Percentiles rank a stretch among this genome's conserved stretches.
phyloP scores from a whole-genome alignment of 495 filamentous ascomycete genomes.

The Bombardia bombarda region DNA sequence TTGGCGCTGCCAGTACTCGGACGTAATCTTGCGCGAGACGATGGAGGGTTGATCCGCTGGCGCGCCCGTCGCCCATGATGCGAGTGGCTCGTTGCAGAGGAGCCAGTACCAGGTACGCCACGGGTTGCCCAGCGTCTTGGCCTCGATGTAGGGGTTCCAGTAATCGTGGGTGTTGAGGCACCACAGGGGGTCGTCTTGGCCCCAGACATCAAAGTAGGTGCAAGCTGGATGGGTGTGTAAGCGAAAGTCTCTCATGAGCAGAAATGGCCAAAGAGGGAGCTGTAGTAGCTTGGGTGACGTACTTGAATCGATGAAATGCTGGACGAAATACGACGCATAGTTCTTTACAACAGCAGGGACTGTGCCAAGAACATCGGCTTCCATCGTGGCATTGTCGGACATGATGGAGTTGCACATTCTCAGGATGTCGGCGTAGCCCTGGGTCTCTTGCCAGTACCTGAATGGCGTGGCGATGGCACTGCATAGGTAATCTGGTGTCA shows the following conservation, averaged over 20 bases:
- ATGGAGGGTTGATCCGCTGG: conserved; percentile 31
- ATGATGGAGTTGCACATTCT: conserved; percentile 35
- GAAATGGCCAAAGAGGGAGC: background rate
- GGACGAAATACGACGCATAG: conserved; percentile 47
- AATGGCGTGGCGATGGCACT: conserved; percentile 18
- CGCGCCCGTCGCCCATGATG: conserved; percentile 36
- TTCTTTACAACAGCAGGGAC: conserved; percentile 27
- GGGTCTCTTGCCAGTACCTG: conserved; percentile 19
- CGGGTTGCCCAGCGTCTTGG: conserved; percentile 43
- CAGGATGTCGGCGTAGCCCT: conserved; percentile 40
- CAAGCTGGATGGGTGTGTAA: conserved; percentile 9
- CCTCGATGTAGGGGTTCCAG: conserved; percentile 47
- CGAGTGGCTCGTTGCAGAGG: conserved; percentile 53
- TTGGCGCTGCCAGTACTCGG: conserved; percentile 52
- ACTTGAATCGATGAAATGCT: conserved; percentile 42
- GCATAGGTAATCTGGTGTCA: conserved; percentile 14
- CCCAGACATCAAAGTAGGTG: conserved; percentile 41
- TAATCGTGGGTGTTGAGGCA: conserved; percentile 55
- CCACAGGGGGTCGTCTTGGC: conserved; percentile 36
- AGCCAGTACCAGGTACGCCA: conserved; percentile 59
- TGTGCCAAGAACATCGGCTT: conserved; percentile 18
- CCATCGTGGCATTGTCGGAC: conserved; percentile 8
- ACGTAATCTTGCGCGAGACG: conserved; percentile 49
- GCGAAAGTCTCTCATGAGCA: background rate
- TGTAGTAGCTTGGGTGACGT: conserved; percentile 15